Conservation (phyloP, 176 grass and related monocot genomes). For the Poa annua region DNA sequence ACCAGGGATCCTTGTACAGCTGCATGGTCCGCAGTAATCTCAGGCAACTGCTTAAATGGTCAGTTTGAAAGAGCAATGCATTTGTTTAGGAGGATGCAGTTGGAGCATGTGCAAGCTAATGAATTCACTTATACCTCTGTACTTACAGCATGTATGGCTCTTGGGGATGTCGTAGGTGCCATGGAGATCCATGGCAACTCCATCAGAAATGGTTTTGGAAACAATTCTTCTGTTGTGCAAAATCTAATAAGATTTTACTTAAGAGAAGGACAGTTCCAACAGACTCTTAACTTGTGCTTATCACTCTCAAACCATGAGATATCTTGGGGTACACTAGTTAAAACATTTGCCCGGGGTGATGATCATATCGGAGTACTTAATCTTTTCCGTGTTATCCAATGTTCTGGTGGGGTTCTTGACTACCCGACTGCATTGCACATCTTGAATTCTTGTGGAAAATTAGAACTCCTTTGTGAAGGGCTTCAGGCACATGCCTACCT, state of each 20-base stretch:
- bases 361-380: slow-evolving; percentile 52
- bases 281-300: slow-evolving; percentile 48
- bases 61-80: slow-evolving; percentile 58
- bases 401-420: slow-evolving; percentile 40
- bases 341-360: slow-evolving; percentile 41
- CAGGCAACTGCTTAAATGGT: slow-evolving; percentile 57
- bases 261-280: slow-evolving; percentile 20
- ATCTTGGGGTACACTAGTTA: slow-evolving; percentile 47
- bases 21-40: slow-evolving; percentile 56
- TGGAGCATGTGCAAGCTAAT: slow-evolving; percentile 48
- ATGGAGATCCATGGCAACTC: slow-evolving; percentile 58
- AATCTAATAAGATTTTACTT: slow-evolving; percentile 54
- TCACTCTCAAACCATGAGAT: slow-evolving; percentile 45
- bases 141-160: slow-evolving; percentile 58
- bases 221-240: slow-evolving; percentile 50
- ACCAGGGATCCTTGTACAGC: slow-evolving; percentile 49
- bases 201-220: slow-evolving; percentile 64
- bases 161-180: slow-evolving; percentile 43
- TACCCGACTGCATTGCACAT: slow-evolving; percentile 39
- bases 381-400: slow-evolving; percentile 52
- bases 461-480: slow-evolving; percentile 40
- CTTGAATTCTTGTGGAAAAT: slow-evolving; percentile 54
- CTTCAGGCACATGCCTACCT: slow-evolving; percentile 68
- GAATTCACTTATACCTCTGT: slow-evolving; percentile 66
- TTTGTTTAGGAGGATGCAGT: slow-evolving; percentile 66